These are phyloP conservation scores for Penicillium soppii DNA, from an alignment of 495 filamentous ascomycete genomes.

Conservation along the genomic window DNA sequence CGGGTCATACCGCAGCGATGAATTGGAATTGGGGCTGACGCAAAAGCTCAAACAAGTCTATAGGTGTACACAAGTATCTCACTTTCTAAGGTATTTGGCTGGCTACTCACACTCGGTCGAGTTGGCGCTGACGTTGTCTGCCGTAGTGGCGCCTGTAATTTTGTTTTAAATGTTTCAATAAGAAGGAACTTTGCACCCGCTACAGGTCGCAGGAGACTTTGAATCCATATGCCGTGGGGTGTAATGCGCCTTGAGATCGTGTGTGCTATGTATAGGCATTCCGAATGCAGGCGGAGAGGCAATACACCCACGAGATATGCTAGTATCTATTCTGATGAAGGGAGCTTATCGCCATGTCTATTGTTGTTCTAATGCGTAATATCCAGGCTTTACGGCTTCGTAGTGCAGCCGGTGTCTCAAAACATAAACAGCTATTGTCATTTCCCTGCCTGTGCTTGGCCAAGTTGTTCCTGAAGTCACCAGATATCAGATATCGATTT, in stretches of 20 bases:
- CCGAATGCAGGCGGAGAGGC: background rate
- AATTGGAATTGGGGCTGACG: conserved; percentile 20
- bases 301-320: background rate
- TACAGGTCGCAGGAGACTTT: conserved; percentile 8
- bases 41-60: conserved; percentile 16
- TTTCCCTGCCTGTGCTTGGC: background rate
- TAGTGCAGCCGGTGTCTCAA: background rate
- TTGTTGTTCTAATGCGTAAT: background rate
- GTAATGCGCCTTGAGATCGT: background rate
- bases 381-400: background rate
- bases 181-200: background rate
- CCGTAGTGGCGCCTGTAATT: conserved; percentile 4
- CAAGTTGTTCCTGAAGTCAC: background rate
- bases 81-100: background rate
- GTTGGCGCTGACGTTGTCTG: conserved; percentile 12
- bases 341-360: background rate
- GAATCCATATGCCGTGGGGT: conserved; percentile 13
- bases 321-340: no score
- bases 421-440: background rate
- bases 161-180: background rate
- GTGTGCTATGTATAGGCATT: background rate
- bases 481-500: no score
- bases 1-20: conserved; percentile 23
- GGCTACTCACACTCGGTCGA: no score
- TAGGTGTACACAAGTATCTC: background rate